phyloP scores from a whole-genome alignment of 1,139 yeast species.

The Yamadazyma diospyri region DNA sequence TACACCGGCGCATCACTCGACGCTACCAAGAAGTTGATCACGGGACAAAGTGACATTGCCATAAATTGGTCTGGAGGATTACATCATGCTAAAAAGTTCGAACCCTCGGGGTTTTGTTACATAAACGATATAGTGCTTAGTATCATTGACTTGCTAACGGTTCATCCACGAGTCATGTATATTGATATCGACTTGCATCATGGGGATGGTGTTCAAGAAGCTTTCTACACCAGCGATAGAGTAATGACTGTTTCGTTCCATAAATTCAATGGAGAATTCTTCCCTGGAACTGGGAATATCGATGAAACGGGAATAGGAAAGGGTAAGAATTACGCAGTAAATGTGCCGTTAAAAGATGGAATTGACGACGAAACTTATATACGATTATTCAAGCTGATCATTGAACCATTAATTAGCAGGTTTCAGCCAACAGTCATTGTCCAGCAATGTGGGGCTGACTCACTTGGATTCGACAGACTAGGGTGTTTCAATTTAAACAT shows the following conservation, averaged over 20 bases:
- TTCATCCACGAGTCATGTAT: constrained; percentile 93
- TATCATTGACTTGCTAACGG: constrained; percentile 80
- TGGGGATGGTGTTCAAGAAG: constrained; percentile 98
- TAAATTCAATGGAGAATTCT: constrained; percentile 91
- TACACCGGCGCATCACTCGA: constrained; percentile 98
- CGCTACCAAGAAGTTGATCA: constrained; percentile 88
- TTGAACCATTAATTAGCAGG: constrained; percentile 79
- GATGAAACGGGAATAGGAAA: constrained; percentile 87
- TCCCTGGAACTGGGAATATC: constrained; percentile 94
- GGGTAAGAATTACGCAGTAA: constrained; percentile 83
- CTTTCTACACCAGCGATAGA: constrained; percentile 91
- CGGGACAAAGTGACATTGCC: constrained; percentile 94
- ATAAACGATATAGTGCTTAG: constrained; percentile 70
- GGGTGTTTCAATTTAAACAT: constrained; percentile 92
- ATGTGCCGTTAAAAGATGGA: constrained; percentile 89
- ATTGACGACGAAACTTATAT: constrained; percentile 86
- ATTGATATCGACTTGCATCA: constrained; percentile 96
- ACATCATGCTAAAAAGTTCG: constrained; percentile 94
- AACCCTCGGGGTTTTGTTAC: constrained; percentile 95
- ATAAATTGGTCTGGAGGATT: constrained; percentile 96
- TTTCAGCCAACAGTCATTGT: constrained; percentile 86
- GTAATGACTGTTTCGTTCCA: constrained; percentile 98
- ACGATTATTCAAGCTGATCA: constrained; percentile 70
- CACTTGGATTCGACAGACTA: constrained; percentile 83
- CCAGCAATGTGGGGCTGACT: constrained; percentile 91